Evolutionary conservation across 345 rosid species (phyloP).

Genomic region (Hibiscus syriacus): DNA sequence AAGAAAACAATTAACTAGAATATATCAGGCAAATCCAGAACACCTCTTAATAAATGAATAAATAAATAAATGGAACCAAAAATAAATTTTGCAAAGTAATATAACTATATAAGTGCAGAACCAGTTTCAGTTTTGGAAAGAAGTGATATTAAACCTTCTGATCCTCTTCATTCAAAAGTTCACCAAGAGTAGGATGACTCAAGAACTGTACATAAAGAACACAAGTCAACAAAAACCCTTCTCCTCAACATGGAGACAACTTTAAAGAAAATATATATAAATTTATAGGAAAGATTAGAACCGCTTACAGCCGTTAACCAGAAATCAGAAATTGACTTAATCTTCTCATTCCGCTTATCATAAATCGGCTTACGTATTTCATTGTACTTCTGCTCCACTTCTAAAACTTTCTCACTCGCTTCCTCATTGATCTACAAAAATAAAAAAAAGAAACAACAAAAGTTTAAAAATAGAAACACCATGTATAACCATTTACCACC

Average conservation of each 20-base stretch:
- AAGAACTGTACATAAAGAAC: conserved; percentile 29
- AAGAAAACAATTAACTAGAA: not conserved
- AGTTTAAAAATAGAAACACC: not conserved
- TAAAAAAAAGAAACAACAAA: not conserved
- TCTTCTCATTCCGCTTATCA: conserved; percentile 68
- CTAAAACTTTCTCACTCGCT: conserved; percentile 86
- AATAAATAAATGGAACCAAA: no score
- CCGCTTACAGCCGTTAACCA: conserved; percentile 71
- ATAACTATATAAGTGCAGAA: not conserved
- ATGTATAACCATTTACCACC: no score
- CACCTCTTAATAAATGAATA: not conserved
- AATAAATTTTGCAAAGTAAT: not conserved
- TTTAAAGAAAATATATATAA: not conserved
- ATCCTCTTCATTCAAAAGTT: not conserved
- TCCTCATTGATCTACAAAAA: conserved; percentile 74
- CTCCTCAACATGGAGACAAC: not conserved
- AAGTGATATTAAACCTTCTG: conserved; percentile 35
- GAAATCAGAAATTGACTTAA: conserved; percentile 77
- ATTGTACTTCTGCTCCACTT: conserved; percentile 78
- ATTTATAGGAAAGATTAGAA: conserved; percentile 4
- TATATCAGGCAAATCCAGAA: not conserved
- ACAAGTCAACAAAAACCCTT: not conserved
- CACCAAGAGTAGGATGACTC: not conserved
- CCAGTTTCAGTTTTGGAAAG: not conserved
- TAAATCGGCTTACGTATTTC: conserved; percentile 82